Conservation (phyloP, 768 basidiomycete genomes). For the Lyophyllum shimeji region DNA sequence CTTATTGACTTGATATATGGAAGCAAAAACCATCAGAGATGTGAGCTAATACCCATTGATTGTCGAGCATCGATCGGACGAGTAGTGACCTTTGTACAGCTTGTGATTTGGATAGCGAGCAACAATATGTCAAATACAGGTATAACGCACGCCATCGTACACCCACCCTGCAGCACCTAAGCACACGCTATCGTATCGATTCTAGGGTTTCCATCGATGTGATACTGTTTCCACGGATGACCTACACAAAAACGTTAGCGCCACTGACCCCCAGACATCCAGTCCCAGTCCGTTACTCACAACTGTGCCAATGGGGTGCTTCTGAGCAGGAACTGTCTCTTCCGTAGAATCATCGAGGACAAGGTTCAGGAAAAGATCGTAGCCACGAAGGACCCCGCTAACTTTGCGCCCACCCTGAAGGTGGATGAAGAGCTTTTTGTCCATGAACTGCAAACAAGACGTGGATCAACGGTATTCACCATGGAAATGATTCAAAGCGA, state of each 20-base stretch:
- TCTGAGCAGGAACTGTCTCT: constrained; percentile 87
- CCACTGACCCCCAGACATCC: constrained; percentile 3
- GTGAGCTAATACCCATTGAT: no score
- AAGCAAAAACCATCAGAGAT: no score
- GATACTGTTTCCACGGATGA: constrained; percentile 95
- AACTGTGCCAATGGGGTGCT: constrained; percentile 88
- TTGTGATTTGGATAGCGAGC: not conserved
- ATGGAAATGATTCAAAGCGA: not conserved
- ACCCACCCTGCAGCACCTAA: constrained; percentile 8
- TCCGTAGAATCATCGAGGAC: constrained; percentile 96
- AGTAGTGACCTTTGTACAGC: no score
- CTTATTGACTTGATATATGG: no score
- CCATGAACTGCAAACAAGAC: constrained; percentile 78
- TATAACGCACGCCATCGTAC: constrained; percentile 9
- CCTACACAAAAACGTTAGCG: constrained; percentile 46
- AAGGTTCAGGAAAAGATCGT: constrained; percentile 97
- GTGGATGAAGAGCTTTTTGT: constrained; percentile 94
- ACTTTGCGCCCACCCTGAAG: constrained; percentile 95
- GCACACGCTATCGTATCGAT: constrained; percentile 36
- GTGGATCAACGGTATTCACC: constrained; percentile 1
- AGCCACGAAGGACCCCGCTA: constrained; percentile 91
- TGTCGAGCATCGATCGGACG: no score
- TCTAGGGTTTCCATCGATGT: constrained; percentile 93
- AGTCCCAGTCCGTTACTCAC: constrained; percentile 47
- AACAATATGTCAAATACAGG: constrained; percentile 7